Base-by-base conservation (phyloP, 169 alveolate genomes). In the Cryptosporidium sp. region DNA sequence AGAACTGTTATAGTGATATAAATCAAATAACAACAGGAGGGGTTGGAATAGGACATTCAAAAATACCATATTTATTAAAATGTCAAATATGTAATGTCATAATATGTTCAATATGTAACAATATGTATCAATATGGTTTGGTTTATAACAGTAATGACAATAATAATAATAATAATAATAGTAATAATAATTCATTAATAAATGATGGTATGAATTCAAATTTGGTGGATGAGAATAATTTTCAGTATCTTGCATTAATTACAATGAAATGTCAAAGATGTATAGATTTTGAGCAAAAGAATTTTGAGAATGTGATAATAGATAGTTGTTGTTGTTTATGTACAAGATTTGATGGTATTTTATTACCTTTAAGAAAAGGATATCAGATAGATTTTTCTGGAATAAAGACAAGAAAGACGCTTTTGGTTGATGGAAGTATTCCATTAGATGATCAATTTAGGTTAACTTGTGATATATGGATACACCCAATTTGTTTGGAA, bases 241-340 rank as follows among this genome's bases (percentile, higher is more conserved):
- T 23, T 0, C 52, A 67, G 2, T 33, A 18, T 33, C 8, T n/a
- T 33, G 52, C 8, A 33, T 29, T 37, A 33, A 26, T 33, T 6
- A 12, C 18, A 0, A 56, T 56, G 39, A 80, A 3, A 21, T 80
- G 89, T 29, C 51, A 62, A 23, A 60, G 89, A 21, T 80, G 89
- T 51, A 7, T 42, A 2, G 42, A 26, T 62, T 80, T 62, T 65
- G 53, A 33, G 51, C 14, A 29, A 0, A 80, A 39, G 14, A 21
- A 45, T 3, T 62, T 44, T 23, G n/a, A 44, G 31, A 65, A 65
- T 16, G 75, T 80, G 39, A n/a, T 37, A 21, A 26, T 42, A 5
- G 80, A 80, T 3, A 48, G 89, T 33, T 62, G 80, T 18, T 80
- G 89, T 29, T 80, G 89, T 39, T 51, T 80, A 29, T 80, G 89